Evolutionary conservation across 768 basidiomycete species (phyloP).

Genomic region (Exidia glandulosa): DNA sequence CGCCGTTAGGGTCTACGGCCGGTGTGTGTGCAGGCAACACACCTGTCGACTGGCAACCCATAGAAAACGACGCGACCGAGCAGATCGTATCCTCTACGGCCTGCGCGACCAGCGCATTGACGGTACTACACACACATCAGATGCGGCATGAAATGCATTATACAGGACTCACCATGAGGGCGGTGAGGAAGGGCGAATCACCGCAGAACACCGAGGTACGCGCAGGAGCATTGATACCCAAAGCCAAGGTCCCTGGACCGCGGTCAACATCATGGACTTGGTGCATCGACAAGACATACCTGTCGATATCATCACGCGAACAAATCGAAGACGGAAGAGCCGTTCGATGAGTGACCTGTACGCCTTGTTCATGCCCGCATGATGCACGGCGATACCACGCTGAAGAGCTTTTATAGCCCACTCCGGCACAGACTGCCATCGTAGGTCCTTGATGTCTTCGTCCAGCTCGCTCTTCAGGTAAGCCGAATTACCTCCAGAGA

Average conservation of each 20-base stretch:
- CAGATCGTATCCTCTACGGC: conserved; percentile 59
- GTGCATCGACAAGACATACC: conserved; percentile 22
- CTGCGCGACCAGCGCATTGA: conserved; percentile 64
- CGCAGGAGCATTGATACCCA: conserved; percentile 67
- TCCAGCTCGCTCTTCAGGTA: conserved; percentile 39
- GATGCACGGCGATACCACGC: conserved; percentile 60
- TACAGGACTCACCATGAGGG: conserved; percentile 38
- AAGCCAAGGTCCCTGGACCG: conserved; percentile 46
- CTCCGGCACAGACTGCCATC: conserved; percentile 20
- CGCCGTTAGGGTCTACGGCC: no score
- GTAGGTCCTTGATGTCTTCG: conserved; percentile 32
- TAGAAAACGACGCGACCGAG: conserved; percentile 66
- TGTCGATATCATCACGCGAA: conserved; percentile 59
- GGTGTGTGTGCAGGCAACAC: no score
- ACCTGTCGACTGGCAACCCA: conserved; percentile 49
- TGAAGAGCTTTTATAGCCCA: conserved; percentile 39
- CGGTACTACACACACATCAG: conserved; percentile 37
- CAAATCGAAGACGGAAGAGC: conserved; percentile 51
- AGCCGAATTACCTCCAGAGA: conserved; percentile 32
- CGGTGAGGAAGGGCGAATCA: conserved; percentile 49
- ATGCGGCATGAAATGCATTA: conserved; percentile 7
- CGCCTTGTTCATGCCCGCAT: conserved; percentile 53
- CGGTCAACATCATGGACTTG: neutral
- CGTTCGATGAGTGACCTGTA: conserved; percentile 51
- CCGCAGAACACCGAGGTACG: conserved; percentile 55